Evolutionary conservation across 2,329 filamentous ascomycete species (phyloP).

Genomic region (Aspergillus sp.): DNA sequence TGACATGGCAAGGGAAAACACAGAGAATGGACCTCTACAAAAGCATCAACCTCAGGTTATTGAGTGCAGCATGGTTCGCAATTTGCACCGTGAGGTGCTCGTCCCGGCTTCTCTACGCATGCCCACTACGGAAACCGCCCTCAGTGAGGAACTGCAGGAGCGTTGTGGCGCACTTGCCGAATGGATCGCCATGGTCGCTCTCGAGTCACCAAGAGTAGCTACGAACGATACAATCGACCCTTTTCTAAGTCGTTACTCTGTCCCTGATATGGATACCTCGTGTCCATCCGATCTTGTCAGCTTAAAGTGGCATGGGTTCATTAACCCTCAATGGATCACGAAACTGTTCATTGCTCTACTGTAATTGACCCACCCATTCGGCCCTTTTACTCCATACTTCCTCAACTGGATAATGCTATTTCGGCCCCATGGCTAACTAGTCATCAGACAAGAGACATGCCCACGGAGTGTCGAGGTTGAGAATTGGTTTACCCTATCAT

Average conservation of each 20-base stretch:
- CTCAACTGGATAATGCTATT: too few species aligned
- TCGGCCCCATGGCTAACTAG: neutral
- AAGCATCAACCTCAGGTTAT: slow-evolving; percentile 32
- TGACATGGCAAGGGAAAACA: slow-evolving; percentile 1
- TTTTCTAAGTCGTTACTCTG: slow-evolving; percentile 37
- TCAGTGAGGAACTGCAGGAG: slow-evolving; percentile 50
- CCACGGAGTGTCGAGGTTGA: slow-evolving; percentile 4
- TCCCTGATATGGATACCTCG: slow-evolving; percentile 24
- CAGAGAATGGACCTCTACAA: slow-evolving; percentile 27
- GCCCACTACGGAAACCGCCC: slow-evolving; percentile 19
- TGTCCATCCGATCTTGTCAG: slow-evolving; percentile 23
- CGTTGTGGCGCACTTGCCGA: slow-evolving; percentile 50
- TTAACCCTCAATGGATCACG: slow-evolving; percentile 33
- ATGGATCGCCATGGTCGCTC: slow-evolving; percentile 53
- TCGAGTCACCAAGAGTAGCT: slow-evolving; percentile 33
- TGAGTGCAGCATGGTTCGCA: slow-evolving; percentile 18
- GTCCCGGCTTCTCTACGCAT: slow-evolving; percentile 25
- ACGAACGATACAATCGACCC: slow-evolving; percentile 34
- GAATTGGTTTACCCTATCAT: slow-evolving; percentile 30
- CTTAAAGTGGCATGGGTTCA: slow-evolving; percentile 37
- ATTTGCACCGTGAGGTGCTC: slow-evolving; percentile 18
- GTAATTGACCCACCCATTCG: slow-evolving; percentile 21
- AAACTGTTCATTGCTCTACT: slow-evolving; percentile 26
- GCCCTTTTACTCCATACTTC: neutral
- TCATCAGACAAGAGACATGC: slow-evolving; percentile 11